Base-by-base conservation (phyloP, 148 eudicot genomes). In the Vaccinium darrowii region DNA sequence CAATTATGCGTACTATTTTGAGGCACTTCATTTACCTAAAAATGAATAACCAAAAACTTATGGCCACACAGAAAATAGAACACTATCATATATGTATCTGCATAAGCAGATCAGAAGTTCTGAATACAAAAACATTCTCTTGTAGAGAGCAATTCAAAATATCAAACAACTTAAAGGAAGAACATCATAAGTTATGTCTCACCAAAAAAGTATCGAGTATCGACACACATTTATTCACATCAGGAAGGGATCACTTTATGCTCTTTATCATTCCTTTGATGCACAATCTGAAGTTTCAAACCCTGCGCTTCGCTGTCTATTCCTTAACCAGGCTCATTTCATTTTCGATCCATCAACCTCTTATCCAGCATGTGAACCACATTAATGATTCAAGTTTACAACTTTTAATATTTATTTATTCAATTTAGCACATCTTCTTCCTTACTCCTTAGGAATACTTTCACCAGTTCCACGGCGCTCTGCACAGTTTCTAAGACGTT, bases 261-360 rank as follows among this genome's bases (percentile, higher is more conserved):
- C 39, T 52, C 21, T 52, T 54, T 8, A 36, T 39, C 84, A 80
- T 30, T 81, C 84, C n/a, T 56, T 39, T 19, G 84, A 33, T 43
- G 84, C 81, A 85, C 60, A 65, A 52, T 50, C 79, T 33, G 82
- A 51, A 25, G 56, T 73, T 83, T 71, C 90, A 65, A 69, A 36
- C 88, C 89, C 84, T 91, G 15, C 74, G 47, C 23, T 71, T 85
- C 7, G 77, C 78, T 79, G 60, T 56, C 60, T 15, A 56, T 56
- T 56, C 58, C 58, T 15, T 56, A 13, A 54, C 74, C 88, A 77
- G 58, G 5, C 15, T 54, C 58, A 54, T 15, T 54, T 54, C 58
- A 54, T 54, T 54, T 16, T 56, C 6, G 19, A 56, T 15, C 50
- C 12, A 18, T 71, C 49, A 75, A 75, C 2, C 71, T 23, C 13